These are phyloP conservation scores for Aureobasidium sp. DNA, from an alignment of 2,329 filamentous ascomycete genomes.

Conservation along the genomic window DNA sequence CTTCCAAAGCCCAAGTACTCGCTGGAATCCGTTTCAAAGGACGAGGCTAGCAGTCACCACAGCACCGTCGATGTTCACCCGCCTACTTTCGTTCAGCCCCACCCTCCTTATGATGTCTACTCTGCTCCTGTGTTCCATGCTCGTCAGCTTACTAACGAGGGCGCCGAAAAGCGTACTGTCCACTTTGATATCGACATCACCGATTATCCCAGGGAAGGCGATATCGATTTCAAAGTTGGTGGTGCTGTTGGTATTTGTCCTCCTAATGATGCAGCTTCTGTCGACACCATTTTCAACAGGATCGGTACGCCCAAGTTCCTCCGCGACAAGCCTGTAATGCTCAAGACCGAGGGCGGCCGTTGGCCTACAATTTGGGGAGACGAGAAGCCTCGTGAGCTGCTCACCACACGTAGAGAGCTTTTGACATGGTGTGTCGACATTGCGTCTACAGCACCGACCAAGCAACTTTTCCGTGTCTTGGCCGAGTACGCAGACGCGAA, in stretches of 20 bases:
- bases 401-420: slow-evolving; percentile 85
- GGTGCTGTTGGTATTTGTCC: slow-evolving; percentile 91
- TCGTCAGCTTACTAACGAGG: slow-evolving; percentile 77
- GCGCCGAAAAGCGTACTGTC: slow-evolving; percentile 93
- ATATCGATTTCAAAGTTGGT: slow-evolving; percentile 91
- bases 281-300: slow-evolving; percentile 77
- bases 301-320: slow-evolving; percentile 75
- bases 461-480: slow-evolving; percentile 74
- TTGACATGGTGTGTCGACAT: slow-evolving; percentile 93
- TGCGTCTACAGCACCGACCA: slow-evolving; percentile 86
- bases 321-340: slow-evolving; percentile 72
- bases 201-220: slow-evolving; percentile 77
- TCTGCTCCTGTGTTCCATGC: slow-evolving; percentile 79
- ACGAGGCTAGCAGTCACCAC: slow-evolving; percentile 36
- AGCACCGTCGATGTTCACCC: slow-evolving; percentile 54
- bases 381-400: slow-evolving; percentile 73
- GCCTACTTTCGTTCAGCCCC: slow-evolving; percentile 84
- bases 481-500: slow-evolving; percentile 75
- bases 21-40: slow-evolving; percentile 35
- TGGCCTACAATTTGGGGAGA: slow-evolving; percentile 99
- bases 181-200: slow-evolving; percentile 97
- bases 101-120: slow-evolving; percentile 87
- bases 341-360: slow-evolving; percentile 72
- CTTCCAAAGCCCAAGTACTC: slow-evolving; percentile 70
- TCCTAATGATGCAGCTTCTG: slow-evolving; percentile 68